Evolutionary conservation across 228 moss, liverwort and hornwort species (phyloP), one percentile per base, ranked within the genome.

Genomic region (Sphagnum fallax): DNA sequence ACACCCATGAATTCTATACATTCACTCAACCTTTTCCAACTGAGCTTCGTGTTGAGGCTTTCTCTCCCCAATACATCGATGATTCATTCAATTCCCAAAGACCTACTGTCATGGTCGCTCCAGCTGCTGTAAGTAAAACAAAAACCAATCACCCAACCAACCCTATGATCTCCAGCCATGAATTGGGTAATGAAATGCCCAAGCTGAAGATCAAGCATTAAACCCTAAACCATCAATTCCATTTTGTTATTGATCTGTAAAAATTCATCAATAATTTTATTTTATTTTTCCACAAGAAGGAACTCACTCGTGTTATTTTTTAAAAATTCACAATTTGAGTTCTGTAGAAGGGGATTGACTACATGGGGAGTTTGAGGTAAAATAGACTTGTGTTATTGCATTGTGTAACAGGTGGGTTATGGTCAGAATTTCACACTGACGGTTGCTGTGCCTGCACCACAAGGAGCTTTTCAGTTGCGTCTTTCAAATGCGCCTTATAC

Each of bases 1-100:
- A 78, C 62, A 75, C 73, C 4, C 82, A 79, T 53, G 68, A 82
- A 18, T 72, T n/a, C 64, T 82, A 79, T 67, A 74, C 74, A 5
- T 71, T 32, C 16, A 47, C 50, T 6, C 18, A 66, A 48, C 60
- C 69, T 6, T 76, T 71, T 48, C 76, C 75, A 6, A 74, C 74
- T 48, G 74, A 74, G 53, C 52, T 74, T 47, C 68, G 74, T 11
- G 63, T 74, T 48, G 74, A 74, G 50, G 62, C 74, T 48, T 74
- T 70, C 70, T 51, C 51, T 13, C 70, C 70, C 62, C 61, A 62
- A 9, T 70, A 70, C 49, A 15, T 70, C 51, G 61, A 61, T 32
- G 61, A 16, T 4, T 61, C 13, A 5, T 79, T 9, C 4, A 67
- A 79, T 52, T 50, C 50, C 0, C 65, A 79, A 16, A 62, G 77